Percentiles rank a stretch among this genome's conserved stretches.
phyloP scores from a whole-genome alignment of 2,329 filamentous ascomycete genomes.

The Emergomyces orientalis region DNA sequence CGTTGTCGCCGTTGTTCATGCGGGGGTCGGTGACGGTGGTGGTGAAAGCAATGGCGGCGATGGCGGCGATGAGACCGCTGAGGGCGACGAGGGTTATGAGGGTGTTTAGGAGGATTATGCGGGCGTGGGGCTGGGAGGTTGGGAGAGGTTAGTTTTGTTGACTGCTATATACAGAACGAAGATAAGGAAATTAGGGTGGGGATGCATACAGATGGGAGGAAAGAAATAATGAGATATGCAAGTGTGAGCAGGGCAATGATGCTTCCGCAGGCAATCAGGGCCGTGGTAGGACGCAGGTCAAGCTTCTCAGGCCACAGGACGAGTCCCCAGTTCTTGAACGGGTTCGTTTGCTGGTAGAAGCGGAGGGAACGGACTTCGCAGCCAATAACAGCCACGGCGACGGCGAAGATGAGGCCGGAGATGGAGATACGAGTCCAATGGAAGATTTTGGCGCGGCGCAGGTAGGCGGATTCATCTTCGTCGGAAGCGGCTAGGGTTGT shows the following conservation, averaged over 20 bases:
- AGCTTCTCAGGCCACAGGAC: constrained; percentile 36
- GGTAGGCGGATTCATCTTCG: constrained; percentile 29
- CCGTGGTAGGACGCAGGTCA: constrained; percentile 33
- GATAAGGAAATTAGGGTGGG: neutral
- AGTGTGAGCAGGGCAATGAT: constrained; percentile 28
- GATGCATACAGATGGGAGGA: constrained; percentile 30
- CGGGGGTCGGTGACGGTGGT: constrained; percentile 24
- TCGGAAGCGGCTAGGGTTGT: constrained; percentile 28
- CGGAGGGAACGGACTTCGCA: constrained; percentile 33
- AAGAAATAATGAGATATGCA: constrained; percentile 25
- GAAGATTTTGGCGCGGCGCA: constrained; percentile 26
- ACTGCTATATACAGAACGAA: neutral
- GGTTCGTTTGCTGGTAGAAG: constrained; percentile 31
- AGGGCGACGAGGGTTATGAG: constrained; percentile 27
- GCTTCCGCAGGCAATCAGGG: constrained; percentile 29
- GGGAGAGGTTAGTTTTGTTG: neutral
- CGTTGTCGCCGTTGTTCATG: constrained; percentile 22
- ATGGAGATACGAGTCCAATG: constrained; percentile 29
- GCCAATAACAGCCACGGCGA: constrained; percentile 26
- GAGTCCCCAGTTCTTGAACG: constrained; percentile 27
- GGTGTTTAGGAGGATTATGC: constrained; percentile 28
- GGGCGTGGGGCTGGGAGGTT: constrained; percentile 26
- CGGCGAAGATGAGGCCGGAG: constrained; percentile 24
- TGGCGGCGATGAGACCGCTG: constrained; percentile 29
- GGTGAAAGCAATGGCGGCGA: constrained; percentile 26